phyloP scores from a whole-genome alignment of 2,329 filamentous ascomycete species.

The Botrytis elliptica region DNA sequence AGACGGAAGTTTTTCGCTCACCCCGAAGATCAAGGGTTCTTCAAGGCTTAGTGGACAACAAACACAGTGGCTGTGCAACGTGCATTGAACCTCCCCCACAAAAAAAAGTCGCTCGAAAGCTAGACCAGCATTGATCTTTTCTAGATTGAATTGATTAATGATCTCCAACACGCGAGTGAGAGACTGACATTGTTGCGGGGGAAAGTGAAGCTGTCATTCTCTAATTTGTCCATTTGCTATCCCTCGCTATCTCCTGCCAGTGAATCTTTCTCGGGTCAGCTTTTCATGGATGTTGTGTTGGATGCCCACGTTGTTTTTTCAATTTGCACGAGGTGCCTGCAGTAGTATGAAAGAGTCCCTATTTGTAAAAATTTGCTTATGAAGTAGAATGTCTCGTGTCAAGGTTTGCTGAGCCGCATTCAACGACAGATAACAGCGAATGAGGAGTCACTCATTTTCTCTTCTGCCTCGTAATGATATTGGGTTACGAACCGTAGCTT shows the following conservation, averaged over 20 bases:
- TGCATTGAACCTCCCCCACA: neutral
- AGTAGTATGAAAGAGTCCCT: neutral
- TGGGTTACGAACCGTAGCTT: neutral
- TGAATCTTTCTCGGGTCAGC: neutral
- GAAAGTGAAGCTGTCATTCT: constrained; percentile 1
- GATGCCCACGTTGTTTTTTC: constrained; percentile 1
- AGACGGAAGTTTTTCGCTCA: constrained; percentile 11
- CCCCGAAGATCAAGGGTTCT: constrained; percentile 3
- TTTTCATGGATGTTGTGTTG: neutral
- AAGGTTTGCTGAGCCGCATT: neutral
- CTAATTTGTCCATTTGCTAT: neutral
- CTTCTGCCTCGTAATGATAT: neutral
- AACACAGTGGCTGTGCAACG: constrained; percentile 13
- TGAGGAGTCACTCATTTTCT: neutral
- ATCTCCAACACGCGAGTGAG: neutral
- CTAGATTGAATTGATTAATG: neutral
- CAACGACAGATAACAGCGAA: neutral
- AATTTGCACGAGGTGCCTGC: neutral
- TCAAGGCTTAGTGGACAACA: constrained; percentile 1
- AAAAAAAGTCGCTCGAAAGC: neutral
- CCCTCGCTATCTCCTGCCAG: neutral
- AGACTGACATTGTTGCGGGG: neutral
- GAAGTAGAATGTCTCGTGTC: neutral
- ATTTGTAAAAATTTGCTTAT: neutral
- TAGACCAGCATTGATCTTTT: neutral